These are phyloP conservation scores for Naganishia sp. DNA, from an alignment of 1,284 basidiomycete genomes.

Conservation along the genomic window DNA sequence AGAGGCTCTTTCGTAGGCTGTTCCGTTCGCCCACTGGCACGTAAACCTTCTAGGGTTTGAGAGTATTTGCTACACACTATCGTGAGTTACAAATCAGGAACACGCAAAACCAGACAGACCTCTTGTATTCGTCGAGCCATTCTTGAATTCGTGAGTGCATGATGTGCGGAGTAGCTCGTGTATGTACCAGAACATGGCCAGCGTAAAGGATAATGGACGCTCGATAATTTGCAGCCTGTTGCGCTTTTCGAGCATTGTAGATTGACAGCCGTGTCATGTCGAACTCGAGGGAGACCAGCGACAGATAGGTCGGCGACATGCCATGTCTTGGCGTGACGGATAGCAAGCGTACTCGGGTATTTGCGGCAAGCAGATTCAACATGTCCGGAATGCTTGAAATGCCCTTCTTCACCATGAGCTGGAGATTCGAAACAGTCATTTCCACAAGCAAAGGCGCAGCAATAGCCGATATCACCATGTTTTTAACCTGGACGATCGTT, in stretches of 20 bases:
- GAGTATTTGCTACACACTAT: slow-evolving; percentile 10
- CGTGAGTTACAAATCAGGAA: neutral
- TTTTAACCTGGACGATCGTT: slow-evolving; percentile 3
- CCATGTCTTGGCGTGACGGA: slow-evolving; percentile 15
- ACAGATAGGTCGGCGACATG: neutral
- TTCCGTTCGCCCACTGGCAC: neutral
- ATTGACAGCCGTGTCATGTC: slow-evolving; percentile 11
- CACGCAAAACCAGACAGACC: neutral
- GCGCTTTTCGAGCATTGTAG: neutral
- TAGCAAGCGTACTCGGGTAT: slow-evolving; percentile 13
- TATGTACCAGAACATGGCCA: slow-evolving; percentile 14
- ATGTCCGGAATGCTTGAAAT: slow-evolving; percentile 8
- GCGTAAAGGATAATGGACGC: slow-evolving; percentile 22
- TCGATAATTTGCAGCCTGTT: neutral
- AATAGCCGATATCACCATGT: slow-evolving; percentile 10
- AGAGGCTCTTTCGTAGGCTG: neutral
- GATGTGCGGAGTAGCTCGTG: slow-evolving; percentile 18
- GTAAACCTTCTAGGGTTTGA: slow-evolving; percentile 14
- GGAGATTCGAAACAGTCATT: slow-evolving; percentile 13
- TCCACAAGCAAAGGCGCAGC: slow-evolving; percentile 18
- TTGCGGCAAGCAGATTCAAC: slow-evolving; percentile 6
- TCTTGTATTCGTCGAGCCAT: slow-evolving; percentile 25
- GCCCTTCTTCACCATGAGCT: slow-evolving; percentile 5
- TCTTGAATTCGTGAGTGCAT: slow-evolving; percentile 25
- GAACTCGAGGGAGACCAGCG: slow-evolving; percentile 15